Percentiles rank a stretch among this genome's conserved stretches.
Conservation (phyloP, 176 grass and related monocot species). For the Coix lacrymajobi region DNA sequence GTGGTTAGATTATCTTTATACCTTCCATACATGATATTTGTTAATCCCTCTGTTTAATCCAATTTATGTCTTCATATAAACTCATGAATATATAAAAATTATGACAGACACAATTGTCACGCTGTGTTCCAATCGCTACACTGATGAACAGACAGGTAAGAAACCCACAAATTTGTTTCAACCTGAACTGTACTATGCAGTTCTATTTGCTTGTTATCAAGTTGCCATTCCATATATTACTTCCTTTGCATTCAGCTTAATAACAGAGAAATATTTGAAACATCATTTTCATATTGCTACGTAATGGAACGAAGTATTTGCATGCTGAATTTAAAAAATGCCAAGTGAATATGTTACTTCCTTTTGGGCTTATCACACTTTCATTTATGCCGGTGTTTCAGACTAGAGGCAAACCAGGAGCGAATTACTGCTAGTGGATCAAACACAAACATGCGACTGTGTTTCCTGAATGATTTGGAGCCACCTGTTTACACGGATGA, state of each 20-base stretch:
- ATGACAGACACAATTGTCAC: neutral
- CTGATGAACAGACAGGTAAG: neutral
- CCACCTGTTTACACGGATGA: slow-evolving; percentile 31
- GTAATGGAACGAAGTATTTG: neutral
- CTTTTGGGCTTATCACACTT: neutral
- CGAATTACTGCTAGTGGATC: neutral
- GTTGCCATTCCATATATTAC: neutral
- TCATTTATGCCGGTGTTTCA: neutral
- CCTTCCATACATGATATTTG: neutral
- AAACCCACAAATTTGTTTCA: neutral
- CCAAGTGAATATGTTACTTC: neutral
- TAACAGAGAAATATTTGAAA: neutral
- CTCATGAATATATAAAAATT: neutral
- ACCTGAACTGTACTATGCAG: neutral
- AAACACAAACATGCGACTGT: neutral
- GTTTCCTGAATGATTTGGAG: slow-evolving; percentile 10
- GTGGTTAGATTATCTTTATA: neutral
- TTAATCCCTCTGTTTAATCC: neutral
- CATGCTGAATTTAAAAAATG: neutral
- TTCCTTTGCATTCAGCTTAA: neutral
- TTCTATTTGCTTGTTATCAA: neutral
- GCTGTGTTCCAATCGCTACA: neutral
- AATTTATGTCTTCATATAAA: neutral
- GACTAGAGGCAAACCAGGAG: neutral
- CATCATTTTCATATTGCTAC: neutral